These are phyloP conservation scores for Nitzschia sp. DNA, from an alignment of 108 stramenopile species.

Conservation along the genomic window DNA sequence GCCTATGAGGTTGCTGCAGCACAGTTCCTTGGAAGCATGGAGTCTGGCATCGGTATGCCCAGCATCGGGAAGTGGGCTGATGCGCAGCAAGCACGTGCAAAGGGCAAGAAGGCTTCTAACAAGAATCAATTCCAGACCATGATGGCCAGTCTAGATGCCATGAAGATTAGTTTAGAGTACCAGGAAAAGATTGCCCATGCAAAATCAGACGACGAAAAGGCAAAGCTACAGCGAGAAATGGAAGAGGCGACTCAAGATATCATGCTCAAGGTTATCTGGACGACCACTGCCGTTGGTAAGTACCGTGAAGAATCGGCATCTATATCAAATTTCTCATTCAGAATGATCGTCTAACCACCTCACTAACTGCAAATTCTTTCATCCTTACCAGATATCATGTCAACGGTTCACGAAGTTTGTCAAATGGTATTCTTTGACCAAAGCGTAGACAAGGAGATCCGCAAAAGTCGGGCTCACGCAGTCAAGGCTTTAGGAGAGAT, in stretches of 20 bases:
- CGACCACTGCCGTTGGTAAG: slow-evolving; percentile 54
- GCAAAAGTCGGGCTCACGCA: slow-evolving; percentile 59
- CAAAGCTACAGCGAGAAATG: slow-evolving; percentile 42
- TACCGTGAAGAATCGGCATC: not conserved
- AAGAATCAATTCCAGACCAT: slow-evolving; percentile 55
- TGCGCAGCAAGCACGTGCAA: slow-evolving; percentile 52
- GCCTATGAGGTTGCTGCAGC: slow-evolving; percentile 59
- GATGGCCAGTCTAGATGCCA: slow-evolving; percentile 49
- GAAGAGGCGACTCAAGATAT: slow-evolving; percentile 41
- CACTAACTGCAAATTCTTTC: not conserved
- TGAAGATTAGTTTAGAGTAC: slow-evolving; percentile 49
- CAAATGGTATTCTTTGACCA: slow-evolving; percentile 80
- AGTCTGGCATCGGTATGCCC: slow-evolving; percentile 75
- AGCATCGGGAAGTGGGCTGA: slow-evolving; percentile 69
- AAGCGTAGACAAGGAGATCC: slow-evolving; percentile 56
- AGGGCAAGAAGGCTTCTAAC: slow-evolving; percentile 23
- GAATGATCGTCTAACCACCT: not conserved
- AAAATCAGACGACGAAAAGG: slow-evolving; percentile 57
- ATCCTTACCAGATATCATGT: slow-evolving; percentile 51
- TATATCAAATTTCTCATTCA: not conserved
- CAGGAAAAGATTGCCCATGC: slow-evolving; percentile 56
- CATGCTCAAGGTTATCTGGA: slow-evolving; percentile 67
- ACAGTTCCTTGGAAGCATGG: slow-evolving; percentile 66
- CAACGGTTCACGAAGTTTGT: slow-evolving; percentile 61
- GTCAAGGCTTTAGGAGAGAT: slow-evolving; percentile 61